Evolutionary conservation across 805 yeast species (phyloP).

Genomic region (Metschnikowia continentalis): DNA sequence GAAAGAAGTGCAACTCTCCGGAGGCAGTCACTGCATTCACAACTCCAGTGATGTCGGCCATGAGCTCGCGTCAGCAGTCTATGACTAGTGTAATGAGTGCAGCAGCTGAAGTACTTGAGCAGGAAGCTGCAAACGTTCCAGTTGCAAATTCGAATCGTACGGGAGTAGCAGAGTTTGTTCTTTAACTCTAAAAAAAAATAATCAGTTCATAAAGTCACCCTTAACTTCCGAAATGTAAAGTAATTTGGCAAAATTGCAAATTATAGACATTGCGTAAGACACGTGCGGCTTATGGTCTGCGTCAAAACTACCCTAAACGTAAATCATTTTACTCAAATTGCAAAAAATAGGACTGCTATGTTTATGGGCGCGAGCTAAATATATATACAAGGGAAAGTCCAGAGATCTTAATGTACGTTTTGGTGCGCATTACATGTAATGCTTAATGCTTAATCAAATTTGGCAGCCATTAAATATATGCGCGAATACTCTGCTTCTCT

Average conservation of each 20-base stretch:
- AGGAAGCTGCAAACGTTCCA: background rate
- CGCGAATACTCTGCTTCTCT: conserved; percentile 1
- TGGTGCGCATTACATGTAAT: background rate
- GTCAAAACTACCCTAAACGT: background rate
- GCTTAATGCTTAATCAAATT: background rate
- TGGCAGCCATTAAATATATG: background rate
- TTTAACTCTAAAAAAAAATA: background rate
- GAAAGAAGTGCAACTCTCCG: conserved; percentile 17
- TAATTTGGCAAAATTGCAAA: background rate
- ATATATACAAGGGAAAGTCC: background rate
- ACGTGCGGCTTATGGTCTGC: background rate
- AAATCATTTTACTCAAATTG: background rate
- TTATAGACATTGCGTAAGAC: background rate
- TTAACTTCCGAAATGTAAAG: background rate
- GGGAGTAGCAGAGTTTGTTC: conserved; percentile 1
- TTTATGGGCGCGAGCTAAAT: background rate
- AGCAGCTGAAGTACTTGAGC: background rate
- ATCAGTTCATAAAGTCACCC: background rate
- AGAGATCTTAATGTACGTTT: background rate
- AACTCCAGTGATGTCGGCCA: conserved; percentile 16
- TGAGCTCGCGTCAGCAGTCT: conserved; percentile 14
- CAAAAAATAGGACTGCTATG: background rate
- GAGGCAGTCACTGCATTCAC: conserved; percentile 16
- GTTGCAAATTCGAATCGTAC: background rate
- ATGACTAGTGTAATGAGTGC: conserved; percentile 7